Base-by-base conservation (phyloP, 768 basidiomycete genomes). In the Leccinellum luteum region DNA sequence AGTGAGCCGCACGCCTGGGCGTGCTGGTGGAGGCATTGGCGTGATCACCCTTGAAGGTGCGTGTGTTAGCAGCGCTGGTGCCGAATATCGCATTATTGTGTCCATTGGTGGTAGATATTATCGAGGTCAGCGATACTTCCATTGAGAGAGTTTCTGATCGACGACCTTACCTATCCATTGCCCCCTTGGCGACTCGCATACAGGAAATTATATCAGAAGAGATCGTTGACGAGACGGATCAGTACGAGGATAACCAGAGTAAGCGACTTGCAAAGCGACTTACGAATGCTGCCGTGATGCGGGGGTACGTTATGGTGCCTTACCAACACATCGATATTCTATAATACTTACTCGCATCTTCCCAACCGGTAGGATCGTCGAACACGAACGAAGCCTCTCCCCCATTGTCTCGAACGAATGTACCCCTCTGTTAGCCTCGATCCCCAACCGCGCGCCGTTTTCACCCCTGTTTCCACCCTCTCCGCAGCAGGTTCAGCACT, bases 191-290 rank as follows among this genome's bases (percentile, higher is more conserved):
- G 34, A 55, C 44, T 53, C n/a, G n/a, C 58, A 70, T 68, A 60
- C 73, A 92, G 81, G 94, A 96, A 80, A 97, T 98, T 60, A 92
- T 98, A n/a, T 87, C 90, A 0, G 94, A 97, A 74, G 95, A 97
- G 70, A 96, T 97, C 54, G 89, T 96, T 28, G 94, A 96, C 66
- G 94, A 97, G 73, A 96, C 94, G 3, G 94, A 97, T 73, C 81
- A 86, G 27, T 95, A 89, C 64, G 86, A 91, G 62, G 91, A 93
- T 63, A 97, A 96, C 66, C 85, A 85, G 49, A 86, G 85, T 52
- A 94, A 94, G 68, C 81, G 80, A 57, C 76, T 79, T 8, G 94
- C 90, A 0, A 85, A 81, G 60, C 79, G 94, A 14, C 72, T 81
- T 58, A 87, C 86, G 13, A 92, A 86, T 13, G 82, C 88, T 9